phyloP scores from a whole-genome alignment of 1,284 basidiomycete genomes.

The Xerocomus minutiporus region DNA sequence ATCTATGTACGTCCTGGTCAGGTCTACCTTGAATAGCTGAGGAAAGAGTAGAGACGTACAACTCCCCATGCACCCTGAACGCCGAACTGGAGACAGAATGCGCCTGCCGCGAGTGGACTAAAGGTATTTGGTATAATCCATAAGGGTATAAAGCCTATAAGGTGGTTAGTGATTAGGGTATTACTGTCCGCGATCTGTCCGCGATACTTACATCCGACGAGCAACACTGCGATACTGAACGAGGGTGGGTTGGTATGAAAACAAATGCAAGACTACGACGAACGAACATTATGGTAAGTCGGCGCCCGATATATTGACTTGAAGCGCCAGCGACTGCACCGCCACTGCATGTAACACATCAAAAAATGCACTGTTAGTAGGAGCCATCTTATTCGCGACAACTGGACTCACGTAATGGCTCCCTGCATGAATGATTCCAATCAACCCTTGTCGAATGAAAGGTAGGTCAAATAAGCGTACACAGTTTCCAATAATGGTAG shows the following conservation, averaged over 20 bases:
- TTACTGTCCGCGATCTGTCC: too few species aligned
- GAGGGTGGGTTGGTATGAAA: background rate
- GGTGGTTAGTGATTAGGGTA: background rate
- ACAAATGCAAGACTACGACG: conserved; percentile 16
- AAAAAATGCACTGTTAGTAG: conserved; percentile 7
- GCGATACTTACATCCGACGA: conserved; percentile 40
- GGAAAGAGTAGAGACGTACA: conserved; percentile 36
- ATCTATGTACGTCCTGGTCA: conserved; percentile 42
- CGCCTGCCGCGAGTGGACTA: conserved; percentile 64
- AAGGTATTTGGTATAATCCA: conserved; percentile 81
- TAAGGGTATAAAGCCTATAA: conserved; percentile 66
- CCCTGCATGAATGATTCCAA: conserved; percentile 46
- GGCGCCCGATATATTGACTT: conserved; percentile 84
- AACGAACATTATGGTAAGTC: conserved; percentile 73
- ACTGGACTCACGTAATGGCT: conserved; percentile 54
- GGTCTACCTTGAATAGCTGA: conserved; percentile 5
- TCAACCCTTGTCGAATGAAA: background rate
- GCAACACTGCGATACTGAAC: conserved; percentile 48
- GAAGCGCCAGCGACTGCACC: conserved; percentile 74
- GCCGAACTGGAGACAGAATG: conserved; percentile 83
- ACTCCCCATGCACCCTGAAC: conserved; percentile 84
- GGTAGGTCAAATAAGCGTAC: conserved; percentile 39
- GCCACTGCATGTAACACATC: conserved; percentile 45
- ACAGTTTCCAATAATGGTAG: conserved; percentile 89
- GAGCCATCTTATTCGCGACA: background rate